Evolutionary conservation across 139 green algal species (phyloP), one percentile per base, ranked within the genome.

Genomic region (Ulvella scutata): DNA sequence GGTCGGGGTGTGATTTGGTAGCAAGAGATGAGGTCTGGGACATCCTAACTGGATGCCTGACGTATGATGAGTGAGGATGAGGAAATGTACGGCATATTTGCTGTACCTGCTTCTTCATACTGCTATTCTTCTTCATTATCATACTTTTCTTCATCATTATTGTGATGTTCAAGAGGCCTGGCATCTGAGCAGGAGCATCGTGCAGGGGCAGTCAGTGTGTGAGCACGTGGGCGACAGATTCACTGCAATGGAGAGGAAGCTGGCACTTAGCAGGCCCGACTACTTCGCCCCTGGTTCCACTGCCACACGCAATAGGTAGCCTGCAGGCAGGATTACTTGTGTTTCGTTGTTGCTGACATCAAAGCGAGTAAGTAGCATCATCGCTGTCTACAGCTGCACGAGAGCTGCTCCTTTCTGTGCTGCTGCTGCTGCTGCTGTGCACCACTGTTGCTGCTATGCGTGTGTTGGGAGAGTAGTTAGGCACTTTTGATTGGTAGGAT

Each of bases 161-260:
- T 6, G 9, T 67, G 51, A 67, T 6, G n/a, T 29, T n/a, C 51
- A 36, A 59, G 40, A 13, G 17, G 40, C 13, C 40, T 59, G 40
- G 13, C 40, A 59, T 26, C 40, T 17, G 40, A 26, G 40, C 13
- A 59, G 13, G 17, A 17, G 40, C 13, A 59, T 17, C 17, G 51
- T 67, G 51, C 51, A 67, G 59, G 89, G 89, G 3, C 74, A 79
- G 33, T 76, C 76, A 9, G 84, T 88, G 9, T 81, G 75, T 3
- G 37, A 82, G 21, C 87, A 93, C 80, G 29, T 93, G 38, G 88
- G 85, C 0, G 31, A 80, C 44, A 78, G 86, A 75, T 28, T 93
- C 36, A 26, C 60, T 37, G 38, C 51, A 2, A 83, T 90, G 82
- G 86, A 90, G 35, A n/a, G n/a, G n/a, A n/a, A n/a, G n/a, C n/a